Percentiles rank a stretch among this genome's conserved stretches.
phyloP scores from a whole-genome alignment of 2,329 filamentous ascomycete species.

The Lasiodiplodia sp. region DNA sequence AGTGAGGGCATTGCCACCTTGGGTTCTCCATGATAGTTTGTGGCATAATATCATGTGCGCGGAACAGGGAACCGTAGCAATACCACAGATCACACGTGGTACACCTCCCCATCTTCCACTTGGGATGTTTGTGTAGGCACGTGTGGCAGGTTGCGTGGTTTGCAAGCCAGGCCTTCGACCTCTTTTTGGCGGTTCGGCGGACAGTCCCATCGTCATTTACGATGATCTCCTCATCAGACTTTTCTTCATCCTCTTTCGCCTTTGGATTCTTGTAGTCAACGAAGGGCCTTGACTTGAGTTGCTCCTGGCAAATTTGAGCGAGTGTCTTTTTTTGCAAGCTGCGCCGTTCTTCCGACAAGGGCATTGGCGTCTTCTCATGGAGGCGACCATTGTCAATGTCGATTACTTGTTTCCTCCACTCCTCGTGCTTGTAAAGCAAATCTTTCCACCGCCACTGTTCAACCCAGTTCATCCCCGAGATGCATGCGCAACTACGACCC shows the following conservation, averaged over 20 bases:
- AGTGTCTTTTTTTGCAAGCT: slow-evolving; percentile 77
- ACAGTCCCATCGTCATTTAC: slow-evolving; percentile 69
- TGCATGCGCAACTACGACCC: slow-evolving; percentile 89
- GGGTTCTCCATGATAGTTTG: slow-evolving; percentile 80
- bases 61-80: slow-evolving; percentile 91
- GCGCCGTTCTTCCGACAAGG: slow-evolving; percentile 73
- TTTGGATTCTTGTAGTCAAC: slow-evolving; percentile 75
- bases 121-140: slow-evolving; percentile 79
- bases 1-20: slow-evolving; percentile 89
- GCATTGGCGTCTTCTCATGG: slow-evolving; percentile 70
- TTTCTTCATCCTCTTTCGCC: slow-evolving; percentile 52
- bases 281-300: slow-evolving; percentile 80
- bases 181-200: slow-evolving; percentile 70
- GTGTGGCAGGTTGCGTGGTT: slow-evolving; percentile 75
- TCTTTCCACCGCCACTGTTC: slow-evolving; percentile 91
- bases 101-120: slow-evolving; percentile 86
- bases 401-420: slow-evolving; percentile 81
- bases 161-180: slow-evolving; percentile 57
- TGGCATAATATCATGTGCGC: slow-evolving; percentile 90
- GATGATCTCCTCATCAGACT: slow-evolving; percentile 61
- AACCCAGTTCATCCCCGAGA: slow-evolving; percentile 86
- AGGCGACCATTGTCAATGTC: slow-evolving; percentile 73
- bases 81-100: slow-evolving; percentile 78
- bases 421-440: slow-evolving; percentile 78
- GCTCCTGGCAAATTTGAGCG: slow-evolving; percentile 93